Percentiles rank a stretch among this genome's conserved stretches.
Conservation (phyloP, 257 asterid species). For the Handroanthus guayacan region DNA sequence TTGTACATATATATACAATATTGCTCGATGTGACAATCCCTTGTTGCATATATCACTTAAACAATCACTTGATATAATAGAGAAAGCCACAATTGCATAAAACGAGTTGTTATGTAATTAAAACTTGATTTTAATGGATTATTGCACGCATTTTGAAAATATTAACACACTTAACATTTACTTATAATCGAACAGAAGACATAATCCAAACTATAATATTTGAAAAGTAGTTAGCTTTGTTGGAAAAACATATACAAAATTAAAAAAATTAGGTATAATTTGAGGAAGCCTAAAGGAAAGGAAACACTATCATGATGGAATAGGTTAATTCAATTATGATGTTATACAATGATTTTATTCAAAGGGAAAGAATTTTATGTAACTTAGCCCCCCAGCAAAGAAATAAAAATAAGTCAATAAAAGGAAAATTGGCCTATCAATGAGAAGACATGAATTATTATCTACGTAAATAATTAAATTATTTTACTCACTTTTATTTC, state of each 20-base stretch:
- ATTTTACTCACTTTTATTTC: background rate
- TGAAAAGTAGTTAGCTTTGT: background rate
- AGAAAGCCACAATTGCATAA: no score
- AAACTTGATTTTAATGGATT: no score
- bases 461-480: conserved; percentile 20
- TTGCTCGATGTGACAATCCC: no score
- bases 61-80: no score
- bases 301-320: conserved; percentile 28
- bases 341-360: conserved; percentile 27
- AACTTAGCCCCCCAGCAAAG: conserved; percentile 16
- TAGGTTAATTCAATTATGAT: conserved; percentile 32
- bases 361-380: background rate
- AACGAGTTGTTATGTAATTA: no score
- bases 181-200: no score
- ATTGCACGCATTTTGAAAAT: no score
- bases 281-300: conserved; percentile 3
- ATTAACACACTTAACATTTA: no score
- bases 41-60: no score
- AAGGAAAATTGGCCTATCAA: background rate
- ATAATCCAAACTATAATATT: background rate
- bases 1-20: no score
- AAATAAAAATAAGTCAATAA: background rate
- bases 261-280: background rate
- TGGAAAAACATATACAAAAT: conserved; percentile 5
- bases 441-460: conserved; percentile 9